Base-by-base conservation (phyloP, 305 asterid genomes). In the Vinca major region DNA sequence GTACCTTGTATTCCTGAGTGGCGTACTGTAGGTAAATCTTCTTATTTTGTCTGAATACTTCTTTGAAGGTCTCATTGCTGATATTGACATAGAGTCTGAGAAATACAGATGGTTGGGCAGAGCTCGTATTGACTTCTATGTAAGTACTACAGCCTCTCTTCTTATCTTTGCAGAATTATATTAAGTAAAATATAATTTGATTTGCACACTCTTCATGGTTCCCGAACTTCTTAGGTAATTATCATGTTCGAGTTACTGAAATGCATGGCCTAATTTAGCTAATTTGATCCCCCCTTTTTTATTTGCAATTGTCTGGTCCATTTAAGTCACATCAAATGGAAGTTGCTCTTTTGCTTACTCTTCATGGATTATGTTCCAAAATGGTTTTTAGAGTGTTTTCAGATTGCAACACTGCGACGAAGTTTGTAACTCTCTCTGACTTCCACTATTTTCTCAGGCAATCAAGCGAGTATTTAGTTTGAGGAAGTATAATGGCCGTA, bases 71-170 rank as follows among this genome's bases (percentile, higher is more conserved):
- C 95, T 91, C 67, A 84, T 93, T 74, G 99, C 96, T 71, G 99
- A 93, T 76, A 89, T 91, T 65, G 99, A 93, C 68, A 91, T 91
- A 3, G 99, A 93, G 84, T 93, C 96, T 37, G 96, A 91, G 91
- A 87, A 85, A 77, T 93, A 91, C 80, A 77, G 96, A 83, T 93
- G 99, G 97, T 89, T 93, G 99, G 99, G 99, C 64, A 86, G 97
- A 82, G 90, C 91, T 65, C 97, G 97, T n/a, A 75, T 93, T 69
- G 96, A 89, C 85, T 81, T 93, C 81, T 91, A 92, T 71, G 98
- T 92, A 80, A 86, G 96, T 77, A 14, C 5, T 60, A 39, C 43
- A 40, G 52, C 49, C 16, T 68, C 13, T 17, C 47, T 65, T 20
- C 20, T 12, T 37, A 26, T 14, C 26, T 21, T 66, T 49, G 49